These are phyloP conservation scores for Ganoderma resinaceum DNA, from an alignment of 1,284 basidiomycete species.

Conservation along the genomic window DNA sequence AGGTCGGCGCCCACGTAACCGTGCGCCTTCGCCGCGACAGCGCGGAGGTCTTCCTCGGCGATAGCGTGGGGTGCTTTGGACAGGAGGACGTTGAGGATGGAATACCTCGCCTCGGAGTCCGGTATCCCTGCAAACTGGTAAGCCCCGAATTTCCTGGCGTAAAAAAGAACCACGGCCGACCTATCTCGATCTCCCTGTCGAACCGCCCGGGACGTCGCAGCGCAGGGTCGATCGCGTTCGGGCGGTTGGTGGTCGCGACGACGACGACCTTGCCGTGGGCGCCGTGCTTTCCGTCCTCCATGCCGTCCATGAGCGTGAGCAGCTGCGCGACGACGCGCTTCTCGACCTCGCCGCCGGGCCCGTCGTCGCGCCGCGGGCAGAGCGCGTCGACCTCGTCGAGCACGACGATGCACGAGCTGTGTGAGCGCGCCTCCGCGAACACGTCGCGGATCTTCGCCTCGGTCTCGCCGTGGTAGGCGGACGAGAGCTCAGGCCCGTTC, in stretches of 20 bases:
- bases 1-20: slow-evolving; percentile 99
- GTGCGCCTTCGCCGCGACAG: slow-evolving; percentile 84
- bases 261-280: slow-evolving; percentile 80
- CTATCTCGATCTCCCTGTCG: slow-evolving; percentile 97
- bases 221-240: slow-evolving; percentile 97
- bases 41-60: slow-evolving; percentile 62
- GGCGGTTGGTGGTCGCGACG: slow-evolving; percentile 96
- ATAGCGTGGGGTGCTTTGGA: slow-evolving; percentile 83
- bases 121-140: slow-evolving; percentile 74
- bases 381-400: slow-evolving; percentile 97
- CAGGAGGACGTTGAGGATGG: slow-evolving; percentile 87
- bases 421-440: slow-evolving; percentile 84
- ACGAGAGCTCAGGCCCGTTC: slow-evolving; percentile 94
- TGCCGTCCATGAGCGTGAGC: slow-evolving; percentile 94
- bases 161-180: slow-evolving; percentile 47
- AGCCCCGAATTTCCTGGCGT: not conserved
- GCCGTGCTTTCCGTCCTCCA: slow-evolving; percentile 60
- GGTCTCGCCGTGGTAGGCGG: slow-evolving; percentile 96
- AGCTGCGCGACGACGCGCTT: slow-evolving; percentile 95
- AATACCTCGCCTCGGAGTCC: slow-evolving; percentile 80
- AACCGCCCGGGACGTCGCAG: slow-evolving; percentile 93
- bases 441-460: slow-evolving; percentile 90
- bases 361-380: slow-evolving; percentile 89
- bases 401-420: slow-evolving; percentile 92
- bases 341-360: slow-evolving; percentile 92